phyloP scores from a whole-genome alignment of 345 rosid species.

The Populus davidiana region DNA sequence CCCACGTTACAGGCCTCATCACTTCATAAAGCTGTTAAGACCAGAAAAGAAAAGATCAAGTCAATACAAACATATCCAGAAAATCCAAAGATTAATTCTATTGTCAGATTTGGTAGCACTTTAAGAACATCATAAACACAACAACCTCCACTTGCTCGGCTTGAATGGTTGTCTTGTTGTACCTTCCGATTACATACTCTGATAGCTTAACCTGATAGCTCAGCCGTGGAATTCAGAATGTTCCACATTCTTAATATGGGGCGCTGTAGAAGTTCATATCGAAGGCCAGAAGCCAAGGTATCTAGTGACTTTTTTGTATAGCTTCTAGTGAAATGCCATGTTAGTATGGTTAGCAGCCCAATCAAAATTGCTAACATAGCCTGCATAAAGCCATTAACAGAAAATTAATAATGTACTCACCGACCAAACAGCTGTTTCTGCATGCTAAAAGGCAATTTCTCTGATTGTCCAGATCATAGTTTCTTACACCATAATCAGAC shows the following conservation, averaged over 20 bases:
- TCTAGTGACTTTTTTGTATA: conserved; percentile 76
- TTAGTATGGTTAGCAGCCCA: conserved; percentile 78
- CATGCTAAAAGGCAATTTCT: background rate
- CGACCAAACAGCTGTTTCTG: conserved; percentile 3
- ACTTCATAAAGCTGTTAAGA: conserved; percentile 69
- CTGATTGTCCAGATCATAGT: background rate
- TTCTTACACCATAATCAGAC: background rate
- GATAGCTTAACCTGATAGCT: conserved; percentile 91
- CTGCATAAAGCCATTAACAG: conserved; percentile 40
- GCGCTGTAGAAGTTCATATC: conserved; percentile 90
- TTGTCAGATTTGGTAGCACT: background rate
- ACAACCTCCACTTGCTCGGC: conserved; percentile 87
- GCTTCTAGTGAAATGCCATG: conserved; percentile 92
- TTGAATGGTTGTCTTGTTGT: conserved; percentile 62
- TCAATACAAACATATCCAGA: conserved; percentile 5
- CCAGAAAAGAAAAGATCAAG: background rate
- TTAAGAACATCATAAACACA: background rate
- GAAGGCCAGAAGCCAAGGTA: conserved; percentile 75
- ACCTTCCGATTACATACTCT: conserved; percentile 66
- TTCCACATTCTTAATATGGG: conserved; percentile 96
- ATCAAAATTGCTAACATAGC: conserved; percentile 91
- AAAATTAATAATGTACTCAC: background rate
- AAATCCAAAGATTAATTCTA: background rate
- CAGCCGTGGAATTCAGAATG: conserved; percentile 84
- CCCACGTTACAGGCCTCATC: conserved; percentile 94